Conservation (phyloP, 2,329 filamentous ascomycete species). For the Ophiosphaerella herpotricha region DNA sequence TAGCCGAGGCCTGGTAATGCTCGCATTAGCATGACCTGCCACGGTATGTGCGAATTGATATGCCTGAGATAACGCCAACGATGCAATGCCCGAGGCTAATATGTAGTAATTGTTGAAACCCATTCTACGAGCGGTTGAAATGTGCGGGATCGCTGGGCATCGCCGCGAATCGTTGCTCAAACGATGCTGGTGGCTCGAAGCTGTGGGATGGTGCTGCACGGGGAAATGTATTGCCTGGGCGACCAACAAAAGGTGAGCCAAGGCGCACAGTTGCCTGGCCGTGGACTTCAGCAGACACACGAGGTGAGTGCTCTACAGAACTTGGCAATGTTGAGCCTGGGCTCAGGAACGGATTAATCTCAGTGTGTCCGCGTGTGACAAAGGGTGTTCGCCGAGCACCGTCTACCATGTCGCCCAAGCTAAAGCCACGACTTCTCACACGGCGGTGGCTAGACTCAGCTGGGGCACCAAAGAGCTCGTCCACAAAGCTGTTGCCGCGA, state of each 20-base stretch:
- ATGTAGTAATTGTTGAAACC: constrained; percentile 22
- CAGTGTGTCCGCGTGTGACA: constrained; percentile 57
- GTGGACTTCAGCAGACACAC: constrained; percentile 19
- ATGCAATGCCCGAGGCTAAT: constrained; percentile 33
- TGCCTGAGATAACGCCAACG: constrained; percentile 39
- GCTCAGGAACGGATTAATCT: constrained; percentile 37
- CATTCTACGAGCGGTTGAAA: constrained; percentile 28
- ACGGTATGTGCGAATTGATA: constrained; percentile 2
- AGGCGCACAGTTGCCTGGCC: constrained; percentile 51
- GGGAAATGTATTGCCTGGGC: constrained; percentile 53
- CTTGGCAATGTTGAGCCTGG: constrained; percentile 28
- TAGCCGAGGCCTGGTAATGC: constrained; percentile 24
- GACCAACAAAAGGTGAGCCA: constrained; percentile 53
- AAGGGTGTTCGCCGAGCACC: constrained; percentile 57
- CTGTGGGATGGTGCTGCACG: constrained; percentile 46
- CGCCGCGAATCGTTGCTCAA: constrained; percentile 46
- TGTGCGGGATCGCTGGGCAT: constrained; percentile 30
- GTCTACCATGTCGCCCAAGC: constrained; percentile 60
- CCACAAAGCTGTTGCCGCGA: constrained; percentile 48
- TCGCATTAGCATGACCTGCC: constrained; percentile 22
- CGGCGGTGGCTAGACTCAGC: constrained; percentile 59
- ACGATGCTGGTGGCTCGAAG: constrained; percentile 45
- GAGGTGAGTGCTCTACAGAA: constrained; percentile 26
- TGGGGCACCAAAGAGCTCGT: constrained; percentile 52
- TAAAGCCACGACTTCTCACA: constrained; percentile 65